Evolutionary conservation across 371 early-diverging fungal species (phyloP), one percentile per base, ranked within the genome.

Genomic region (Rhizomucor miehei): DNA sequence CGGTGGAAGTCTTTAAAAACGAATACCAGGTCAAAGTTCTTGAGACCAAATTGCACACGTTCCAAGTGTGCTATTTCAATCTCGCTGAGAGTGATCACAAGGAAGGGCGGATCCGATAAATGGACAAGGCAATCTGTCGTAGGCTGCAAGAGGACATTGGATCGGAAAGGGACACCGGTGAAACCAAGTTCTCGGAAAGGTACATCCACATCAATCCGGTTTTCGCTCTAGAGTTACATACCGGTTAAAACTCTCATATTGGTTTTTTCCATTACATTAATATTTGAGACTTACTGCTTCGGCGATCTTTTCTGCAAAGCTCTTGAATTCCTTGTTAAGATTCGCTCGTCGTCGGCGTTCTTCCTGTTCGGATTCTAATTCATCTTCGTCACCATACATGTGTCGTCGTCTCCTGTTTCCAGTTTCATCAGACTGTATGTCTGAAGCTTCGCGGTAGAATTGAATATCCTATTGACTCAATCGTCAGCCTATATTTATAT

Each of bases 11-110:
- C 98, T 67, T 98, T 98, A 74, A 95, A 95, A 2, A 99, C 89
- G 80, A 99, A 93, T 2, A 99, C 99, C 82, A 99, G 79, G 81
- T 99, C 99, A 78, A 99, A 99, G 69, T 98, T 98, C 82, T 98
- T 98, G 29, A 99, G 82, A 10, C 96, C 98, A 72, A 95, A 99
- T 73, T 94, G 75, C 40, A 99, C 95, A 67, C 99, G 90, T 79
- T 99, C 99, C 72, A 99, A 81, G 71, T 98, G 97, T 3, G 91
- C 98, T 39, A 99, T 75, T 80, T 99, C 99, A 34, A 99, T 90
- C 46, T 99, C 99, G 12, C 86, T 81, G 17, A 99, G 72, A 0
- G 98, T 92, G 36, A 99, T 82, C 9, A 98, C 89, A 49, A 97
- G 68, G 80, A 95, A 96, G 8, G 99, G 99, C 35, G 92, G 90